These are phyloP conservation scores for Phytophthora europaea DNA, from an alignment of 352 stramenopile species.

Conservation along the genomic window DNA sequence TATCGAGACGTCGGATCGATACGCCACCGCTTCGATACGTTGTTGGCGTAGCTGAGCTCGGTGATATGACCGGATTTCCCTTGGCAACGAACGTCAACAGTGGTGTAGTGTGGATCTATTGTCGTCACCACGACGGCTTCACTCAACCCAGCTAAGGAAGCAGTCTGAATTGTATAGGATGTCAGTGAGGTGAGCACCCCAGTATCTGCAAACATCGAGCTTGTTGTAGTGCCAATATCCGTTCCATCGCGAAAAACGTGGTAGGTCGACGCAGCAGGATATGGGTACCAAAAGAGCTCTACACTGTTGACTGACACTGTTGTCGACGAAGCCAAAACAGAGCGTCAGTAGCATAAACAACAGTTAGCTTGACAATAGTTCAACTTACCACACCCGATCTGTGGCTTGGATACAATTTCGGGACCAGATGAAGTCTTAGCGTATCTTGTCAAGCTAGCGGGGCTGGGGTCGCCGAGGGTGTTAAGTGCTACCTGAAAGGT, in stretches of 20 bases:
- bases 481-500: conserved; percentile 27
- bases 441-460: conserved; percentile 34
- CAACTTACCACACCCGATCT: conserved; percentile 47
- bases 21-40: conserved; percentile 43
- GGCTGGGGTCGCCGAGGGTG: conserved; percentile 22
- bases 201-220: conserved; percentile 22
- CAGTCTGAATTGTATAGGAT: conserved; percentile 32
- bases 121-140: conserved; percentile 23
- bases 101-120: conserved; percentile 10
- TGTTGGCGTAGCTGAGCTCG: conserved; percentile 49
- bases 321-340: not conserved
- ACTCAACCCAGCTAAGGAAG: conserved; percentile 21
- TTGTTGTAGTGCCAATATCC: conserved; percentile 22
- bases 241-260: conserved; percentile 42
- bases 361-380: not conserved
- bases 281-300: conserved; percentile 55
- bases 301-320: conserved; percentile 47
- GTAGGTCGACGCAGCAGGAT: conserved; percentile 51
- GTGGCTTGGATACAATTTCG: conserved; percentile 29
- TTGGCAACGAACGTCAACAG: conserved; percentile 33
- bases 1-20: conserved; percentile 41
- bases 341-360: not conserved
- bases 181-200: conserved; percentile 3
- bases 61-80: conserved; percentile 37
- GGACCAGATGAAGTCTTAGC: conserved; percentile 32